phyloP scores from a whole-genome alignment of 2,329 filamentous ascomycete species.

The Hymenoscyphus occultus region DNA sequence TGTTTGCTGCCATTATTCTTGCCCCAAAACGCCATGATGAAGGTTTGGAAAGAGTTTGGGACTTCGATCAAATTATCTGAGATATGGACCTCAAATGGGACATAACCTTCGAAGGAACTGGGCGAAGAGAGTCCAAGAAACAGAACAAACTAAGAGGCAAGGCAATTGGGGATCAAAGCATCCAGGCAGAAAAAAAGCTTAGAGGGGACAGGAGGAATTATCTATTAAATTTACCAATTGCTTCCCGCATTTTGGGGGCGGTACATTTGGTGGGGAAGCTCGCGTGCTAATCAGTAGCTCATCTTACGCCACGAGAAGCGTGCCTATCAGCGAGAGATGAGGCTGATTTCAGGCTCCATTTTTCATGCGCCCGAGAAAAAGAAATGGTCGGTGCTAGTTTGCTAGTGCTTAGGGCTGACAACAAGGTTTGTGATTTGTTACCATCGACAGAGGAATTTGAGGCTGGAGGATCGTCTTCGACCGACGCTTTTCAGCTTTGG shows the following conservation, averaged over 20 bases:
- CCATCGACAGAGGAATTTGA: neutral
- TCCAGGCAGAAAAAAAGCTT: neutral
- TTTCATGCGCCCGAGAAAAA: too few species aligned
- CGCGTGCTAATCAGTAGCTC: neutral
- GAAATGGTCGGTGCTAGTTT: neutral
- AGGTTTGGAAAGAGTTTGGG: neutral
- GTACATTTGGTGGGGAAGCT: neutral
- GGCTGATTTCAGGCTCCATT: constrained; percentile 2
- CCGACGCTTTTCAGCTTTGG: neutral
- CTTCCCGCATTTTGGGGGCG: constrained; percentile 1
- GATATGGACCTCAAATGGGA: neutral
- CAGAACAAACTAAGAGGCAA: neutral
- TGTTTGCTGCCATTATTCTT: constrained; percentile 9
- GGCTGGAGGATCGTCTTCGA: neutral
- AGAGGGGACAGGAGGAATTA: neutral
- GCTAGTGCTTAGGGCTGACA: constrained; percentile 5
- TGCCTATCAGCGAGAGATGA: constrained; percentile 8
- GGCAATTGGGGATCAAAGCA: neutral
- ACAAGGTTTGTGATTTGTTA: constrained; percentile 1
- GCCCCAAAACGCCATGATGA: constrained; percentile 16
- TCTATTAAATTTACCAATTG: neutral
- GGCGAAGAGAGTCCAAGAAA: neutral
- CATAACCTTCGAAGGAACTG: neutral
- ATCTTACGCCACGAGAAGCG: neutral
- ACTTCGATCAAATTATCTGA: neutral